Conservation (phyloP, 2,329 filamentous ascomycete species). For the Elsinoe necatrix region DNA sequence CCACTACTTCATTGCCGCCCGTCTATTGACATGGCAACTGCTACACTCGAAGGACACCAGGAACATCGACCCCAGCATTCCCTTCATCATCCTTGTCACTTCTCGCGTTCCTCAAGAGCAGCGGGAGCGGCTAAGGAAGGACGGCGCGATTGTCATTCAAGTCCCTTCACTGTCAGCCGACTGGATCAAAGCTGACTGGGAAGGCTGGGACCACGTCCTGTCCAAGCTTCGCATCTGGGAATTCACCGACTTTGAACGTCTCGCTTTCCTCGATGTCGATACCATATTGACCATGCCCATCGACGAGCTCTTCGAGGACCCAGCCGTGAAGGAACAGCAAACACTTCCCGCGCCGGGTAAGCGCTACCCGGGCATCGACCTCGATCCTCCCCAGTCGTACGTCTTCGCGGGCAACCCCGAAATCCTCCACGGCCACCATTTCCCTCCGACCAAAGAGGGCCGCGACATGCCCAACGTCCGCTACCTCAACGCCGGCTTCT, state of each 20-base stretch:
- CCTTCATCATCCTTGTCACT: constrained; percentile 28
- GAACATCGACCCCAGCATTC: constrained; percentile 21
- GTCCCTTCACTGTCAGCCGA: constrained; percentile 25
- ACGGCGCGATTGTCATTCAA: constrained; percentile 25
- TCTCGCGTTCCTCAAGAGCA: constrained; percentile 23
- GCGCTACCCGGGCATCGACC: neutral
- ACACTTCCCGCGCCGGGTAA: constrained; percentile 15
- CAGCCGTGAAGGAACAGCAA: constrained; percentile 23
- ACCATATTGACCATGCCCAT: constrained; percentile 25
- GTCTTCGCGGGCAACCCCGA: constrained; percentile 28
- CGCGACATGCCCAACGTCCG: constrained; percentile 24
- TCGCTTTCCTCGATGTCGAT: constrained; percentile 32
- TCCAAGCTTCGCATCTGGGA: constrained; percentile 34
- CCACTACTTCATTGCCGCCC: constrained; percentile 26
- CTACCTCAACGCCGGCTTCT: constrained; percentile 31
- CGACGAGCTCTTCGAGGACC: constrained; percentile 30
- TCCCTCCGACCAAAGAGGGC: constrained; percentile 25
- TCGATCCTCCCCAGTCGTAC: constrained; percentile 21
- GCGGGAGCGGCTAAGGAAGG: constrained; percentile 23
- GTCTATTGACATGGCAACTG: constrained; percentile 27
- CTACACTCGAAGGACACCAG: constrained; percentile 27
- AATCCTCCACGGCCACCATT: constrained; percentile 26
- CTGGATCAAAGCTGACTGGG: constrained; percentile 26
- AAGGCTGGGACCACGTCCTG: constrained; percentile 31
- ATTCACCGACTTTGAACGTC: constrained; percentile 31